Evolutionary conservation across 192 early-diverging fungal species (phyloP).

Genomic region (Diversispora epigaea): DNA sequence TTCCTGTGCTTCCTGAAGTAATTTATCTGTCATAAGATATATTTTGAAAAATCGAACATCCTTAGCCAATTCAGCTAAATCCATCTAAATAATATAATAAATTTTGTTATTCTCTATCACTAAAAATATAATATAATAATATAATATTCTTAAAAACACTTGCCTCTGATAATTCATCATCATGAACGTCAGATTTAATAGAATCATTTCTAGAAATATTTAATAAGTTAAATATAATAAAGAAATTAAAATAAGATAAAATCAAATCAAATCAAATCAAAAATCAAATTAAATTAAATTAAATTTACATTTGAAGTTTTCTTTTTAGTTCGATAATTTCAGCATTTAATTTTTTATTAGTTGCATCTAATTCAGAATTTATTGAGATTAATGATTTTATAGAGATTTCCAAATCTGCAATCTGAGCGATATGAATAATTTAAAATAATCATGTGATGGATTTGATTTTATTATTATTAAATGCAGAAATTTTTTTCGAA

Average conservation of each 20-base stretch:
- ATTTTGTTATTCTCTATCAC: neutral
- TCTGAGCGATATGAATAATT: conserved; percentile 31
- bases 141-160: neutral
- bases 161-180: conserved; percentile 29
- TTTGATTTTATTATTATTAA: neutral
- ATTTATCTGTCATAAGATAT: conserved; percentile 4
- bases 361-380: conserved; percentile 53
- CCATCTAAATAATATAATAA: neutral
- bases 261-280: no score
- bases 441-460: neutral
- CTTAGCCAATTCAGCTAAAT: conserved; percentile 4
- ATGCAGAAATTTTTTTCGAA: neutral
- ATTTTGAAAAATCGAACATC: conserved; percentile 23
- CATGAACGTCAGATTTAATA: neutral
- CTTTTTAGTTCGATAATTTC: conserved; percentile 51
- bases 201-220: conserved; percentile 20
- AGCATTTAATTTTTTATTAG: conserved; percentile 48
- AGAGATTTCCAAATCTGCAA: conserved; percentile 58
- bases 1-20: neutral
- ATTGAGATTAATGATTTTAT: conserved; percentile 50
- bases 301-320: conserved; percentile 39
- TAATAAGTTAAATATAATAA: neutral
- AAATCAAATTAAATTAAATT: neutral
- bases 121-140: neutral
- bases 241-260: neutral